Base-by-base conservation (phyloP, 164 flowering plant species). In the Magnolia kwangsiensis region DNA sequence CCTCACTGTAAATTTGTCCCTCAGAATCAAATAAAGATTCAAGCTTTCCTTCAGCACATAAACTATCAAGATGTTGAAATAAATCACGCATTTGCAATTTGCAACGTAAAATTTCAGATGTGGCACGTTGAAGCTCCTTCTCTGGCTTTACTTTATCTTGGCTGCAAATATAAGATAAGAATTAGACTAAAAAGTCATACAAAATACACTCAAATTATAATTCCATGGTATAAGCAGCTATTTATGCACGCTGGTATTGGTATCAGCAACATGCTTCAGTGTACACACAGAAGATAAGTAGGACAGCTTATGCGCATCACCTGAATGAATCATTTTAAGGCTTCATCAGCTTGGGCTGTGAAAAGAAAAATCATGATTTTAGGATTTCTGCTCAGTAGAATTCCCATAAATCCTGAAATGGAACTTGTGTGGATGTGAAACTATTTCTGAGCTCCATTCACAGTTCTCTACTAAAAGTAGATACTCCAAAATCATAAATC, bases 121-220 rank as follows among this genome's bases (percentile, higher is more conserved):
- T 80, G 66, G 99, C 99, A 45, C 95, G 90, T 80, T 92, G 86
- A 81, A 96, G 93, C 87, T 96, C 99, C 84, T 89, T 90, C 85
- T 94, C 98, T 13, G 94, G 98, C 85, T 86, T 92, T 79, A 96
- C 71, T 81, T 96, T 96, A 64, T 96, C 99, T 37, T 88, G 23
- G 80, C 99, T 96, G 96, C 81, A 85, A 81, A 71, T 18, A 49
- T 61, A 61, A 65, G 45, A 72, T 24, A 66, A 50, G 4, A 68
- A 68, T 68, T 31, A 55, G 61, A 55, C 61, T 16, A 55, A 11
- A 55, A 55, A 55, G 16, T 55, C 45, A 4, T 3, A 2, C 45
- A 37, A 37, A 37, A 37, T 37, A 37, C 3, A 37, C 45, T 37
- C 4, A 5, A 37, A 37, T 37, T 37, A 37, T 37, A 37, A 37